These are phyloP conservation scores for Eucalyptus erythrocorys DNA, from an alignment of 345 rosid species.

Conservation along the genomic window DNA sequence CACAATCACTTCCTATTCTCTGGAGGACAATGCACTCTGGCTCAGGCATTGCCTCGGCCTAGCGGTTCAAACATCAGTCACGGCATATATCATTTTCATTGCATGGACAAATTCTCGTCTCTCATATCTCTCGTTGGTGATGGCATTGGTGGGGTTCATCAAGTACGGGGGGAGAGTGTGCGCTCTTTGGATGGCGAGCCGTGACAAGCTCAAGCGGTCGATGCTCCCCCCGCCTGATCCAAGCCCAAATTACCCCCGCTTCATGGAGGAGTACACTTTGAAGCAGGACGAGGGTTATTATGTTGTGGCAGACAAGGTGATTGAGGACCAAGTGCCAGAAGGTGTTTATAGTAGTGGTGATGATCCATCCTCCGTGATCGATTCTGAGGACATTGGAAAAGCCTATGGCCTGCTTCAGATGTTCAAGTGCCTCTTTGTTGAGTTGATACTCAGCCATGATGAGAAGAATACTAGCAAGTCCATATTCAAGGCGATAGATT, in stretches of 20 bases:
- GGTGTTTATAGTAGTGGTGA: background rate
- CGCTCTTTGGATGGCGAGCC: background rate
- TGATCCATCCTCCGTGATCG: background rate
- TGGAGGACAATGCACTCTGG: conserved; percentile 23
- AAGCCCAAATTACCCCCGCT: background rate
- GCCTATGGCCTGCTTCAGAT: background rate
- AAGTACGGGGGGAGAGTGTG: background rate
- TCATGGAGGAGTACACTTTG: background rate
- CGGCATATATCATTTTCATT: conserved; percentile 13
- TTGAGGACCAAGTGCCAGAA: background rate
- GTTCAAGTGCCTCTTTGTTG: background rate
- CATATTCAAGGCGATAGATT: background rate
- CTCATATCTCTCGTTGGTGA: background rate
- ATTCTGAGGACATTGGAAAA: background rate
- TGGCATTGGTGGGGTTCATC: background rate
- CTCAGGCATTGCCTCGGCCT: conserved; percentile 5
- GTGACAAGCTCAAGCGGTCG: background rate
- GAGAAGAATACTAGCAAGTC: background rate
- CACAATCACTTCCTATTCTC: conserved; percentile 4
- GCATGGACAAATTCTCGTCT: conserved; percentile 4
- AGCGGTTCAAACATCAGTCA: conserved; percentile 1
- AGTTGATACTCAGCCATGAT: background rate
- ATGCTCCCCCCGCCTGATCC: background rate
- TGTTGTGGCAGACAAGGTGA: background rate
- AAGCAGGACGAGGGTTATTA: background rate